Evolutionary conservation across 2,329 filamentous ascomycete species (phyloP), one percentile per base, ranked within the genome.

Genomic region (Sporothrix inflata): DNA sequence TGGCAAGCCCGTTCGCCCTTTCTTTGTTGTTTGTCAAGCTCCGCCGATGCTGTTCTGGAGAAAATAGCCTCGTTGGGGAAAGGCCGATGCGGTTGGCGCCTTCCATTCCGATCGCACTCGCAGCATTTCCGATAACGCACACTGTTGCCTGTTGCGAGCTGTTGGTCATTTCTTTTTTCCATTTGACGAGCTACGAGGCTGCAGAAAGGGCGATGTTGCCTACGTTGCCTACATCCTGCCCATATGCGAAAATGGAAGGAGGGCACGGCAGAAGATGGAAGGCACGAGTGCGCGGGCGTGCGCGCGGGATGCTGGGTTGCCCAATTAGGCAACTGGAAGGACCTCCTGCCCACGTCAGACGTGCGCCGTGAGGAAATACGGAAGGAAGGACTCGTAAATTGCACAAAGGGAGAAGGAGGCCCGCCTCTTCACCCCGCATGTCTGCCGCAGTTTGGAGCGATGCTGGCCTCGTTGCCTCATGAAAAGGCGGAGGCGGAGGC

Each of bases 251-350:
- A 40, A 42, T 42, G 38, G 57, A 63, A 42, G 57, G 57, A 63
- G 38, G 34, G 6, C 34, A 63, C 34, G 57, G 57, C 34, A 40
- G 5, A 24, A 63, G 34, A 42, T 63, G 57, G 57, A 63, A 40
- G 38, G 34, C 4, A 42, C 34, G n/a, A 42, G 11, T 14, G 34
- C 8, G 3, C n/a, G 45, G 12, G 27, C 4, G 19, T 27, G 68
- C 27, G 55, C 7, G 30, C 69, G 55, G 57, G 49, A 40, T 24
- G 21, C 11, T 38, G 57, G 69, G 27, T 65, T 71, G 47, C 69
- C 69, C 57, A 60, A 71, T 45, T 71, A 71, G 69, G 69, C 69
- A 71, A 71, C 69, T 71, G 69, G 42, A 49, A 67, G 45, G 63
- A 51, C 63, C 42, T 42, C 12, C 30, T 27, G 40, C 47, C 65